Evolutionary conservation across 164 flowering plant species (phyloP).

Genomic region (Liriodendron chinense): DNA sequence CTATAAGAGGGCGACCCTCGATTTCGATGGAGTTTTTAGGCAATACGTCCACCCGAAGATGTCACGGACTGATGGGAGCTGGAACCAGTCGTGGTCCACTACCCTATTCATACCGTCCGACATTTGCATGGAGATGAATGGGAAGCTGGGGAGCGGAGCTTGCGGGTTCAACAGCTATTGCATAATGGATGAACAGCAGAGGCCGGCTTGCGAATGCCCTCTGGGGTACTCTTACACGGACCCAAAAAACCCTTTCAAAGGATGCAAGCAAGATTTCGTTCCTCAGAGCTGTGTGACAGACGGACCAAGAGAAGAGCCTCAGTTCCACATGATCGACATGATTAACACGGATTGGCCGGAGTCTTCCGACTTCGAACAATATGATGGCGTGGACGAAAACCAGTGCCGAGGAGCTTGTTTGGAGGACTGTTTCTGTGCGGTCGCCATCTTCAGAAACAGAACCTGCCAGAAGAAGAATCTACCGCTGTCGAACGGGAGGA

Average conservation of each 20-base stretch:
- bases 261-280: slow-evolving; percentile 3
- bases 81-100: slow-evolving; percentile 18
- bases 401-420: slow-evolving; percentile 14
- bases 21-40: slow-evolving; percentile 42
- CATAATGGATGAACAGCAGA: background rate
- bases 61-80: slow-evolving; percentile 4
- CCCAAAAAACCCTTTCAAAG: background rate
- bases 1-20: slow-evolving; percentile 37
- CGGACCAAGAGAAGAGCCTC: background rate
- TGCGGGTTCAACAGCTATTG: slow-evolving; percentile 3
- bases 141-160: slow-evolving; percentile 2
- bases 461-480: slow-evolving; percentile 23
- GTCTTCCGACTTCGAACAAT: background rate
- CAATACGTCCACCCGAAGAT: slow-evolving; percentile 2
- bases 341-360: slow-evolving; percentile 9
- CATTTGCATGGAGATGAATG: background rate
- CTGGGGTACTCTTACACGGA: slow-evolving; percentile 4
- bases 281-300: background rate
- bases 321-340: background rate
- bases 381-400: background rate
- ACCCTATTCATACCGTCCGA: background rate
- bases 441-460: slow-evolving; percentile 1
- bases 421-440: slow-evolving; percentile 24
- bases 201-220: slow-evolving; percentile 9
- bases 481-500: slow-evolving; percentile 16